These are phyloP conservation scores for Cyberlindnera saturnus DNA, from an alignment of 805 yeast genomes.

Conservation along the genomic window DNA sequence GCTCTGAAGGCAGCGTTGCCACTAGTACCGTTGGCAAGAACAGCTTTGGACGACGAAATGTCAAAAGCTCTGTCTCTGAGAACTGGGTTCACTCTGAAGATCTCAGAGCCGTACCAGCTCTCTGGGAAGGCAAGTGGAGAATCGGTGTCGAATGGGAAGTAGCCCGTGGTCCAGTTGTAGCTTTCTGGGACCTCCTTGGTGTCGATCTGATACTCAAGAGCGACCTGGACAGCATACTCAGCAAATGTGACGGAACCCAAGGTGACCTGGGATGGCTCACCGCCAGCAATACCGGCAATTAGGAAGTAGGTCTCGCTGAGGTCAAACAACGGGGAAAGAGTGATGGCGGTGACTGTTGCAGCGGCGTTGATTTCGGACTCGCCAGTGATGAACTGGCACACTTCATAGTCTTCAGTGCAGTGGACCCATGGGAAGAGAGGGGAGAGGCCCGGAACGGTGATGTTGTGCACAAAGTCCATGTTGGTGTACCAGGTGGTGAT, in stretches of 20 bases:
- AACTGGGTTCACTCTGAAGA: conserved; percentile 9
- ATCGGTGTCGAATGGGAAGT: conserved; percentile 13
- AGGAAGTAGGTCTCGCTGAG: conserved; percentile 10
- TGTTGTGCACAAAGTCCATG: no score
- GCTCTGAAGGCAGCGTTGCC: no score
- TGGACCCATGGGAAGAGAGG: conserved; percentile 14
- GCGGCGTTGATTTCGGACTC: conserved; percentile 14
- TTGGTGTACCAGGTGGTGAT: no score
- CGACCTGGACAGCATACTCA: conserved; percentile 12
- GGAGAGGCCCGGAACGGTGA: neutral
- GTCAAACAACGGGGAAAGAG: conserved; percentile 9
- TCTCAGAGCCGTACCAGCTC: conserved; percentile 13
- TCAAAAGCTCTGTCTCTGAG: conserved; percentile 10
- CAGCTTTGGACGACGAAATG: neutral
- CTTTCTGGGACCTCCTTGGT: conserved; percentile 7
- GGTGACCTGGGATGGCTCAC: conserved; percentile 11
- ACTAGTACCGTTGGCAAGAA: no score
- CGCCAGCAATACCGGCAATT: conserved; percentile 13
- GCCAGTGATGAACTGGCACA: conserved; percentile 13
- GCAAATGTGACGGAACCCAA: conserved; percentile 12
- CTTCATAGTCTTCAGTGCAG: conserved; percentile 8
- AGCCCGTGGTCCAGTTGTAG: conserved; percentile 13
- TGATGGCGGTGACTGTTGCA: conserved; percentile 9
- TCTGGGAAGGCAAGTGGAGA: conserved; percentile 11
- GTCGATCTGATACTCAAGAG: conserved; percentile 10